Percentiles rank a stretch among this genome's conserved stretches.
phyloP scores from a whole-genome alignment of 2,329 filamentous ascomycete genomes.

The Phyllosticta paracitricarpa region DNA sequence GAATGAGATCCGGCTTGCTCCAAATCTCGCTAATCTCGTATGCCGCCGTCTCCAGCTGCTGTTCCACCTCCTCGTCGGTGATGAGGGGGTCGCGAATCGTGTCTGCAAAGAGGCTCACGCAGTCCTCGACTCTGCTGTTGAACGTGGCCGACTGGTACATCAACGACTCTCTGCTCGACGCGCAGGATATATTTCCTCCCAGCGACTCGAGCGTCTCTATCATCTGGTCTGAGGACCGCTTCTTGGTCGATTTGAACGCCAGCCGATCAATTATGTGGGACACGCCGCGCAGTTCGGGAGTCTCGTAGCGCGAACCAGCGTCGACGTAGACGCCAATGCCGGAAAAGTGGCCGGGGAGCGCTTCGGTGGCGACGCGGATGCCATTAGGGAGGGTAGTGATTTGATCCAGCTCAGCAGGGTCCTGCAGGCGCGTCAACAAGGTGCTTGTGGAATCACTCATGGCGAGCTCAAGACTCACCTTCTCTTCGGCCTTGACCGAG shows the following conservation, averaged over 20 bases:
- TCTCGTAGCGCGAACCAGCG: slow-evolving; percentile 90
- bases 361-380: slow-evolving; percentile 87
- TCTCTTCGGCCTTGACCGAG: slow-evolving; percentile 24
- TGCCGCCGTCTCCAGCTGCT: slow-evolving; percentile 82
- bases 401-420: slow-evolving; percentile 76
- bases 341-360: slow-evolving; percentile 85
- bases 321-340: slow-evolving; percentile 95
- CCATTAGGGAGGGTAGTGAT: slow-evolving; percentile 88
- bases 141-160: slow-evolving; percentile 99
- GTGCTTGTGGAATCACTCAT: slow-evolving; percentile 4
- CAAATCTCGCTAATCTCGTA: slow-evolving; percentile 98
- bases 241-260: slow-evolving; percentile 80
- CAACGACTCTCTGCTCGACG: slow-evolving; percentile 85
- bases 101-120: slow-evolving; percentile 78
- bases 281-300: slow-evolving; percentile 70
- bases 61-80: slow-evolving; percentile 73
- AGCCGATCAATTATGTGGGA: slow-evolving; percentile 94
- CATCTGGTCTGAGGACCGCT: slow-evolving; percentile 69
- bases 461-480: slow-evolving; percentile 18
- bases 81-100: slow-evolving; percentile 81
- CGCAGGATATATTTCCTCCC: slow-evolving; percentile 94
- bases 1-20: slow-evolving; percentile 90
- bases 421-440: slow-evolving; percentile 37
- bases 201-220: slow-evolving; percentile 77
- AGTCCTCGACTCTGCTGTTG: slow-evolving; percentile 78